Evolutionary conservation across 139 green algal genomes (phyloP), one percentile per base, ranked within the genome.

Genomic region (Trebouxia sp.): DNA sequence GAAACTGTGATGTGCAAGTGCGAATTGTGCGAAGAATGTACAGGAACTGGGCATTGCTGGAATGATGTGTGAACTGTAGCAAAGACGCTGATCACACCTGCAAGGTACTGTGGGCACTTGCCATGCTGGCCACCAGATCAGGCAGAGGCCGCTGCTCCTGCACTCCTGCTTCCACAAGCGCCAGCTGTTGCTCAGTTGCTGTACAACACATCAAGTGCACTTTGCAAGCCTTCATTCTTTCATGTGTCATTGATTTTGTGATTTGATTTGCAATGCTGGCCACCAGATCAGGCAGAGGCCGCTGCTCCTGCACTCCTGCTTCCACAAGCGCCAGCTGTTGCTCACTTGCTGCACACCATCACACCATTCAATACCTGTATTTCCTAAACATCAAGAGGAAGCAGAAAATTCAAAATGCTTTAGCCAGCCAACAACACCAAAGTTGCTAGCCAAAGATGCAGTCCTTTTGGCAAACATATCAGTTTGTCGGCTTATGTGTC

Each of bases 101-200:
- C 69, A 77, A 28, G 39, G 69, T 77, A 24, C n/a, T 26, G n/a
- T 77, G 69, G 8, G 69, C 69, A 7, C 37, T 41, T 24, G 69
- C 69, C 22, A 77, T 10, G 12, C 11, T 38, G 26, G 69, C 69
- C 12, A 41, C 69, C 69, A 77, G 22, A 56, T 37, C 42, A 26
- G n/a, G 42, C 69, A 77, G 26, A n/a, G 69, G 26, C 41, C 55
- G 24, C n/a, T n/a, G n/a, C n/a, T n/a, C n/a, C 50, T 22, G 20
- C 50, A 58, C 20, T 3, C 20, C 50, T 22, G 22, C 50, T 2
- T 58, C 50, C 3, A 28, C 50, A 17, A 17, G 20, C 22, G 50
- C 50, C 20, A 17, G 22, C 26, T 17, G 50, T 22, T 28, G 50
- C 50, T 17, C 50, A 17, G 20, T 22, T 58, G 50, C 50, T 58